Percentiles rank a stretch among this genome's conserved stretches.
Conservation (phyloP, 2,329 filamentous ascomycete genomes). For the Penicillium sp. region DNA sequence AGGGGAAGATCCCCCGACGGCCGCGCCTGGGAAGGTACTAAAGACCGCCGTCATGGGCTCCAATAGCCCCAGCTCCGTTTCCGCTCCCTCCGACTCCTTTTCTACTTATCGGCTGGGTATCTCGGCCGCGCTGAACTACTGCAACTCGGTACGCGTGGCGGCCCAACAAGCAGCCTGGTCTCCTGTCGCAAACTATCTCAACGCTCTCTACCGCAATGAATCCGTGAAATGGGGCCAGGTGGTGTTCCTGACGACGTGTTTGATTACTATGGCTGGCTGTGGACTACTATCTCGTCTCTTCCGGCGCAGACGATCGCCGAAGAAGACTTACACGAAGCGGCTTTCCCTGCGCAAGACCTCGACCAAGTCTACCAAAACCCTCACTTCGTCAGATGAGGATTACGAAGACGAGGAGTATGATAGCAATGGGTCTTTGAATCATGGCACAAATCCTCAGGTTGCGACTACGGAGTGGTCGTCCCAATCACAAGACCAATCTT, state of each 20-base stretch:
- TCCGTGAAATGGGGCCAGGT: slow-evolving; percentile 27
- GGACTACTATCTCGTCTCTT: slow-evolving; percentile 29
- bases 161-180: slow-evolving; percentile 17
- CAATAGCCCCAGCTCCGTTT: slow-evolving; percentile 7
- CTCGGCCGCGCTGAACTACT: slow-evolving; percentile 16
- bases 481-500: slow-evolving; percentile 25
- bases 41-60: slow-evolving; percentile 16
- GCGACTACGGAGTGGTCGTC: slow-evolving; percentile 19
- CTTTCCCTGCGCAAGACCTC: slow-evolving; percentile 14
- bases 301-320: slow-evolving; percentile 21
- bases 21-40: slow-evolving; percentile 4
- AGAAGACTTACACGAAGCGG: slow-evolving; percentile 8
- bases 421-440: slow-evolving; percentile 29
- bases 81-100: slow-evolving; percentile 13
- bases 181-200: slow-evolving; percentile 17
- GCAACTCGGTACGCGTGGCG: slow-evolving; percentile 17
- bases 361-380: slow-evolving; percentile 23
- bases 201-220: slow-evolving; percentile 25
- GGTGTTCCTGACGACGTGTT: slow-evolving; percentile 29
- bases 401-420: slow-evolving; percentile 36
- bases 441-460: slow-evolving; percentile 20
- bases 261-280: slow-evolving; percentile 36
- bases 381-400: slow-evolving; percentile 36
- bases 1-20: slow-evolving; percentile 9
- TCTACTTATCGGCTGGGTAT: slow-evolving; percentile 9